Conservation (phyloP, 2,329 filamentous ascomycete species). For the Zasmidium citrigriseum region DNA sequence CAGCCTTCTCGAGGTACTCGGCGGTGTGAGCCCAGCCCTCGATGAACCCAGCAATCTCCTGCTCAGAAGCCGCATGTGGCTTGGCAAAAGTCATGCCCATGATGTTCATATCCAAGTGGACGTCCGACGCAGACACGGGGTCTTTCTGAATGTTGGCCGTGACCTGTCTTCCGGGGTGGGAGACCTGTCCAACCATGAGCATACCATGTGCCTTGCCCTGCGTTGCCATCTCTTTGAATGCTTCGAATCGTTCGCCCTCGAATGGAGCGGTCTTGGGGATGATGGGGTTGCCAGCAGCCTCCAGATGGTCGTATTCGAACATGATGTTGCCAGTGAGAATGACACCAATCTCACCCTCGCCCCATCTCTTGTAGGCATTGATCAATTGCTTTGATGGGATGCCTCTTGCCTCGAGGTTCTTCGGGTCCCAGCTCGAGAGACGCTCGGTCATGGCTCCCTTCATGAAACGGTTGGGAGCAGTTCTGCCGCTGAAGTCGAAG, state of each 20-base stretch:
- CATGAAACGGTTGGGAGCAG: constrained; percentile 65
- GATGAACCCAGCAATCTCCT: constrained; percentile 60
- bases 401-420: constrained; percentile 54
- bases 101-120: constrained; percentile 45
- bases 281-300: constrained; percentile 59
- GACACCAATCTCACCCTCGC: constrained; percentile 57
- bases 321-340: constrained; percentile 66
- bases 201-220: constrained; percentile 58
- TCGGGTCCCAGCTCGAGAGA: constrained; percentile 61
- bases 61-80: constrained; percentile 54
- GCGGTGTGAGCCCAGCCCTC: constrained; percentile 63
- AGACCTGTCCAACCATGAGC: constrained; percentile 62
- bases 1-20: constrained; percentile 62
- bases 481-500: constrained; percentile 52
- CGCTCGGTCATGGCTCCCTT: constrained; percentile 69
- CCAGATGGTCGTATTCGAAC: constrained; percentile 62
- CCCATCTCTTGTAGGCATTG: constrained; percentile 63
- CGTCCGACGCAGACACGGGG: constrained; percentile 54
- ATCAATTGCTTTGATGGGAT: constrained; percentile 56
- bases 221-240: constrained; percentile 58
- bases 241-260: constrained; percentile 60
- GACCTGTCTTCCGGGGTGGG: constrained; percentile 63
- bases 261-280: constrained; percentile 56
- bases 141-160: constrained; percentile 47
- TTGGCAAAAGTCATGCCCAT: constrained; percentile 56